A percentile compares a stretch with the other conserved stretches of the same genome.
Evolutionary conservation across 1,284 basidiomycete genomes (phyloP).

Genomic region (Ceratobasidium papillatum): DNA sequence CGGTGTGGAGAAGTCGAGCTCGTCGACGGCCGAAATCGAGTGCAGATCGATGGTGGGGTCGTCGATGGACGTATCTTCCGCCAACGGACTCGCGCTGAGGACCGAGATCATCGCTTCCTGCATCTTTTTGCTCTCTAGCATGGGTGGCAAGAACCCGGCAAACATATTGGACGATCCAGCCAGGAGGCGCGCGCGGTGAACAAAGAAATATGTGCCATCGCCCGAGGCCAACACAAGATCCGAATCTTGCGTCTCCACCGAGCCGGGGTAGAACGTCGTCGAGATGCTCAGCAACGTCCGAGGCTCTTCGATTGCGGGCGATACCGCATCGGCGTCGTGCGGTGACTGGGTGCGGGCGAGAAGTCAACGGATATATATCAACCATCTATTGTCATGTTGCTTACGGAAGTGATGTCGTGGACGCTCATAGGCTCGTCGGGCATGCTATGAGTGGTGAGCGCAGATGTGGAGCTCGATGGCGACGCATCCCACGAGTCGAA

Average conservation of each 20-base stretch:
- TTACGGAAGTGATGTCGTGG: conserved; percentile 10
- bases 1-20: background rate
- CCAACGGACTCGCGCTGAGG: conserved; percentile 16
- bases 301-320: conserved; percentile 19
- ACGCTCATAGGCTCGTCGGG: conserved; percentile 6
- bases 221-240: conserved; percentile 42
- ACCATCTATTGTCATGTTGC: conserved; percentile 10
- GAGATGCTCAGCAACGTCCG: conserved; percentile 42
- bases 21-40: conserved; percentile 31
- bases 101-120: background rate
- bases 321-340: conserved; percentile 1
- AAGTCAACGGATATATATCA: background rate
- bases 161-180: conserved; percentile 42
- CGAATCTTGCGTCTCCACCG: conserved; percentile 33
- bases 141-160: conserved; percentile 31
- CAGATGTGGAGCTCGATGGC: conserved; percentile 26
- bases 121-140: conserved; percentile 5
- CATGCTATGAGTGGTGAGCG: background rate
- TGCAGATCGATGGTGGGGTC: conserved; percentile 39
- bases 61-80: conserved; percentile 30
- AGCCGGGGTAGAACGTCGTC: conserved; percentile 45
- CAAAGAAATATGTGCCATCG: conserved; percentile 45
- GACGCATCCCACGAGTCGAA: conserved; percentile 32
- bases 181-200: conserved; percentile 39
- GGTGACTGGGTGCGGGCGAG: conserved; percentile 1